phyloP scores from a whole-genome alignment of 2,329 filamentous ascomycete species.

The Claviceps arundinis region DNA sequence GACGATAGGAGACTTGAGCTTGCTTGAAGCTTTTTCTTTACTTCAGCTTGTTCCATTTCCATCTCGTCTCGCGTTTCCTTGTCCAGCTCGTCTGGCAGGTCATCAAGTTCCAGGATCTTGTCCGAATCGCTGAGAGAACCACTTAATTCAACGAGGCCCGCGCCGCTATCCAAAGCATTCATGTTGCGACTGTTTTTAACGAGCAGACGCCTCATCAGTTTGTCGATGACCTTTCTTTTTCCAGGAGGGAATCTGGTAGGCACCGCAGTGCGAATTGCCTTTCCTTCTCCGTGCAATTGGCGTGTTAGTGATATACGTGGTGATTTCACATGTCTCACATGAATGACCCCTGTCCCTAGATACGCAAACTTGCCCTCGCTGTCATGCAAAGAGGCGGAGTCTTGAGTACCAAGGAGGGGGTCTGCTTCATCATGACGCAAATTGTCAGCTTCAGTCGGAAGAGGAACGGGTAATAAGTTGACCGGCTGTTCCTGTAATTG shows the following conservation, averaged over 20 bases:
- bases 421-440: not conserved
- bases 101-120: conserved; percentile 30
- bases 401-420: not conserved
- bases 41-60: conserved; percentile 23
- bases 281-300: conserved; percentile 9
- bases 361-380: conserved; percentile 16
- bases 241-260: conserved; percentile 25
- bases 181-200: conserved; percentile 12
- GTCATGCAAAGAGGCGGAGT: conserved; percentile 10
- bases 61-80: conserved; percentile 49
- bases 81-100: conserved; percentile 27
- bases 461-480: not conserved
- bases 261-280: conserved; percentile 15
- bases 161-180: not conserved
- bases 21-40: not conserved
- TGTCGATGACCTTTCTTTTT: conserved; percentile 29
- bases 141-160: not conserved
- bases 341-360: conserved; percentile 21
- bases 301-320: conserved; percentile 11
- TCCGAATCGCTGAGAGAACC: conserved; percentile 15
- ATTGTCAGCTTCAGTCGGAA: conserved; percentile 6
- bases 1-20: conserved; percentile 17
- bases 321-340: conserved; percentile 12
- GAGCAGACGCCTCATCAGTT: conserved; percentile 27
- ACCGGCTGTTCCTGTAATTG: conserved; percentile 8